Percentiles rank a stretch among this genome's conserved stretches.
These are phyloP conservation scores for Cryphonectria radicalis DNA, from an alignment of 2,329 filamentous ascomycete species.

Conservation along the genomic window DNA sequence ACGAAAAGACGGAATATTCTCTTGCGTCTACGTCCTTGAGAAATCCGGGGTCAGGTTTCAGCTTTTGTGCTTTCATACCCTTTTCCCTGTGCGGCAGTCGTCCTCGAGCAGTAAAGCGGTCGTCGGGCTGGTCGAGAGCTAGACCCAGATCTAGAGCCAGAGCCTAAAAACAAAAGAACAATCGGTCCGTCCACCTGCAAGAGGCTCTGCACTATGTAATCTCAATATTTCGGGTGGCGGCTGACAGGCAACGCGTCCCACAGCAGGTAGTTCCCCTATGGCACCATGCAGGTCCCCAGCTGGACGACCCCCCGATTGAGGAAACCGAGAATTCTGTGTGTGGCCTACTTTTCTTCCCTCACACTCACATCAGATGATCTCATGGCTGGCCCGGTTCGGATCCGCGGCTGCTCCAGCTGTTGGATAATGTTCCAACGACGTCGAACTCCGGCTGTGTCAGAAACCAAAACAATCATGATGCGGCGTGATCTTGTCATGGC, in stretches of 20 bases:
- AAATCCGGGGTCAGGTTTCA: not conserved
- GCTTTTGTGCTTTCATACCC: not conserved
- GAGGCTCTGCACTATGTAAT: not conserved
- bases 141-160: not conserved
- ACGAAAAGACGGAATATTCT: not conserved
- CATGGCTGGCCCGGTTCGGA: not conserved
- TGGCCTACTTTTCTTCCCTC: not conserved
- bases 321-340: not conserved
- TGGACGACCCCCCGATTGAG: not conserved
- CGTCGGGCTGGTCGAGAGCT: not conserved
- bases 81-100: not conserved
- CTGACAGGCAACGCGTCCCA: not conserved
- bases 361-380: not conserved
- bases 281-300: not conserved
- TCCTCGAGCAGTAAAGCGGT: not conserved
- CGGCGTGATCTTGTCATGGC: not conserved
- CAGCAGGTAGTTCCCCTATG: not conserved
- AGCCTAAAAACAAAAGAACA: not conserved
- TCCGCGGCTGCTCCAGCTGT: not conserved
- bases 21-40: not conserved
- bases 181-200: not conserved
- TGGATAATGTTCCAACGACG: not conserved
- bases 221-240: not conserved
- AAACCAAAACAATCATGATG: slow-evolving; percentile 2
- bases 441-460: slow-evolving; percentile 6